Percentiles rank a stretch among this genome's conserved stretches.
Evolutionary conservation across 1,284 basidiomycete genomes (phyloP).

Genomic region (Ceratobasidium sp.): DNA sequence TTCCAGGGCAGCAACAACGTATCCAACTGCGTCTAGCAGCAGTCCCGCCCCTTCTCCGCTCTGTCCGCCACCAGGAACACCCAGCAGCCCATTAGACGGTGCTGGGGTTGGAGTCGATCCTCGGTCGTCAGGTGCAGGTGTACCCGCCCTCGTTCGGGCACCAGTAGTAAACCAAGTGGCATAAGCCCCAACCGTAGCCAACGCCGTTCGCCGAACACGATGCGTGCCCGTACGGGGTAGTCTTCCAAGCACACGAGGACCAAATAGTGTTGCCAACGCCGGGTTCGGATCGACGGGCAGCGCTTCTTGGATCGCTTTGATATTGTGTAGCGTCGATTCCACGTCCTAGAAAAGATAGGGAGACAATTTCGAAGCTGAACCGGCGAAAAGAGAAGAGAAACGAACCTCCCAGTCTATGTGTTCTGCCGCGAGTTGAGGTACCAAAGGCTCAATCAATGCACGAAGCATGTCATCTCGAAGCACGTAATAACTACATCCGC

Average conservation of each 20-base stretch:
- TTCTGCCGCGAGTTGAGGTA: slow-evolving; percentile 58
- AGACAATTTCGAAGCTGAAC: neutral
- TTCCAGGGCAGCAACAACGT: slow-evolving; percentile 73
- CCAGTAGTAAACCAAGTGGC: slow-evolving; percentile 33
- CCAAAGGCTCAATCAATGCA: slow-evolving; percentile 68
- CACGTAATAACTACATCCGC: slow-evolving; percentile 77
- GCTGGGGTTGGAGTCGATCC: neutral
- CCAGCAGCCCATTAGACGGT: neutral
- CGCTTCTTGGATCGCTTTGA: slow-evolving; percentile 86
- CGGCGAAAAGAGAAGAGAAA: slow-evolving; percentile 6
- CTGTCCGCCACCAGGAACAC: neutral
- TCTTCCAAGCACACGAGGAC: slow-evolving; percentile 68
- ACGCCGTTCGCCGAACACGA: slow-evolving; percentile 73
- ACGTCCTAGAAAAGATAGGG: slow-evolving; percentile 62
- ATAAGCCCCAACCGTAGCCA: slow-evolving; percentile 49
- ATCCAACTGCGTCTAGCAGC: slow-evolving; percentile 68
- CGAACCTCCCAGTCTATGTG: slow-evolving; percentile 72
- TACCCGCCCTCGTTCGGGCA: slow-evolving; percentile 13
- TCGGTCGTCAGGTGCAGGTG: slow-evolving; percentile 16
- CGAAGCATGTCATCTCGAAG: slow-evolving; percentile 81
- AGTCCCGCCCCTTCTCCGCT: slow-evolving; percentile 54
- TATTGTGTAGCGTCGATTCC: slow-evolving; percentile 83
- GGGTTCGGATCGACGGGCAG: slow-evolving; percentile 75
- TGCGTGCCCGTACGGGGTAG: slow-evolving; percentile 69
- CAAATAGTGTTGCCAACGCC: slow-evolving; percentile 72